Conservation (phyloP, 192 early-diverging fungal species). For the Geranomyces variabilis region DNA sequence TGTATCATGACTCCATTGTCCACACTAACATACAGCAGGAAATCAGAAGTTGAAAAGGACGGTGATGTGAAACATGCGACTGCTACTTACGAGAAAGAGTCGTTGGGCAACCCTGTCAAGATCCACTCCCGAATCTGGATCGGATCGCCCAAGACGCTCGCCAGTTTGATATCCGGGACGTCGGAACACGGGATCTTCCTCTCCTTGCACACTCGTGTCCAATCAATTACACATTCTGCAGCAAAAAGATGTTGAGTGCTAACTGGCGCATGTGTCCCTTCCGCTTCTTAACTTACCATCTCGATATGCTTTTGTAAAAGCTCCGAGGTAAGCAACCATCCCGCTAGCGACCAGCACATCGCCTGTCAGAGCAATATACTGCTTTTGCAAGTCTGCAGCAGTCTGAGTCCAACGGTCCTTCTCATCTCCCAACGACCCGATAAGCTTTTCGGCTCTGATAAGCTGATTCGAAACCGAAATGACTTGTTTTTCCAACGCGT, state of each 20-base stretch:
- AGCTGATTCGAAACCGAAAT: conserved; percentile 63
- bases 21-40: conserved; percentile 27
- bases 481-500: conserved; percentile 60
- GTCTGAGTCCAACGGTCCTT: conserved; percentile 63
- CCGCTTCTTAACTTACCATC: conserved; percentile 32
- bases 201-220: conserved; percentile 49
- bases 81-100: conserved; percentile 51
- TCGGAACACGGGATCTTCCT: conserved; percentile 61
- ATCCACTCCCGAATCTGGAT: conserved; percentile 60
- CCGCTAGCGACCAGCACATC: conserved; percentile 64
- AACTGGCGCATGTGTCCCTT: background rate
- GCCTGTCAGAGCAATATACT: conserved; percentile 56
- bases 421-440: conserved; percentile 63
- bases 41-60: background rate
- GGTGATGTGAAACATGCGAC: background rate
- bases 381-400: conserved; percentile 53
- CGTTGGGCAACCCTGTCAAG: conserved; percentile 61
- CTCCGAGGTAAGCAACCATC: conserved; percentile 63
- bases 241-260: background rate
- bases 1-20: conserved; percentile 64
- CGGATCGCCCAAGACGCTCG: conserved; percentile 57
- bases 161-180: conserved; percentile 45
- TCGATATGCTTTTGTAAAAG: conserved; percentile 62
- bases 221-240: conserved; percentile 52
- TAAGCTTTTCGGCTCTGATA: conserved; percentile 63